Conservation (phyloP, 2,329 filamentous ascomycete species). For the Aureobasidium namibiae region DNA sequence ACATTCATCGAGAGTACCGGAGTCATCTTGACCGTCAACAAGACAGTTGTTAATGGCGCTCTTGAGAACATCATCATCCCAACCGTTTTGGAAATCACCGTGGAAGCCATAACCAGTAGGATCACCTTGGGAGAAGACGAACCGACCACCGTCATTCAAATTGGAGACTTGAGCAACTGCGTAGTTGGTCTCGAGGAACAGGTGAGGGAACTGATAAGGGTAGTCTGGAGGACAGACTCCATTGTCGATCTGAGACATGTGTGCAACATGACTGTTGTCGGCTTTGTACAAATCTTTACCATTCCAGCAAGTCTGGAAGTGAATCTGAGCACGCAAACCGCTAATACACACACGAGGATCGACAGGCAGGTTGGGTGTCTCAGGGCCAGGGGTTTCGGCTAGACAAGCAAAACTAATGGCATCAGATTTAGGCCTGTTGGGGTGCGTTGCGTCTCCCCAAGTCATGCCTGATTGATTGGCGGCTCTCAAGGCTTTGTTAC, state of each 20-base stretch:
- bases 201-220: constrained; percentile 29
- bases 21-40: constrained; percentile 19
- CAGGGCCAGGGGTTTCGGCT: constrained; percentile 13
- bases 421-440: constrained; percentile 26
- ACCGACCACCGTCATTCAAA: constrained; percentile 28
- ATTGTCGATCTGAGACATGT: constrained; percentile 32
- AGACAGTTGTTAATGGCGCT: constrained; percentile 31
- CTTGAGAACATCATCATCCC: constrained; percentile 33
- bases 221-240: constrained; percentile 34
- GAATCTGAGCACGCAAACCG: constrained; percentile 30
- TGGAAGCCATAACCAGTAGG: constrained; percentile 46
- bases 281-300: constrained; percentile 28
- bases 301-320: constrained; percentile 32
- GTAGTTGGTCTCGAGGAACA: constrained; percentile 36
- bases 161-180: constrained; percentile 26
- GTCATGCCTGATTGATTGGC: constrained; percentile 25
- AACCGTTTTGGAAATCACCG: constrained; percentile 47
- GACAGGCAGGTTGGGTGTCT: constrained; percentile 24
- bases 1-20: constrained; percentile 29
- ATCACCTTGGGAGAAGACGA: constrained; percentile 41
- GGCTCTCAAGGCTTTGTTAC: constrained; percentile 25
- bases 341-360: constrained; percentile 22
- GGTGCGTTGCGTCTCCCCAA: constrained; percentile 27
- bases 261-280: constrained; percentile 35
- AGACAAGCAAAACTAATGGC: constrained; percentile 26